Evolutionary conservation across 257 asterid species (phyloP).

Genomic region (Leptodermis oblonga): DNA sequence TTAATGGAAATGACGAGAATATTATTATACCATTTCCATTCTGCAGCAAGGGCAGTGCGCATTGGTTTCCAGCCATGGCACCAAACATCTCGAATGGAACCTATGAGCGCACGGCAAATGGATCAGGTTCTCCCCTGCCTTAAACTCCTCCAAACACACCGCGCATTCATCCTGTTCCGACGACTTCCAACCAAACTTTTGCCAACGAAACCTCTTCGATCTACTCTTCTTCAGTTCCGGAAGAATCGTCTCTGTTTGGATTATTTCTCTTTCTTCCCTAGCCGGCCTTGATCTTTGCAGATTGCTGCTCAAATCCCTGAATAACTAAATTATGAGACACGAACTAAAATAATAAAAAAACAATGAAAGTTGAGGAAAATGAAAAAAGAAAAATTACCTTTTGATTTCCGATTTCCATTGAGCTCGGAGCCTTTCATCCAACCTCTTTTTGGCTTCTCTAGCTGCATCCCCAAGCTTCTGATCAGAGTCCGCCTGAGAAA

Average conservation of each 20-base stretch:
- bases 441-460: slow-evolving; percentile 54
- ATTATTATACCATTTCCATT: slow-evolving; percentile 6
- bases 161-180: slow-evolving; percentile 63
- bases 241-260: slow-evolving; percentile 22
- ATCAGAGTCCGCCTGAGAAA: slow-evolving; percentile 23
- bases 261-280: slow-evolving; percentile 17
- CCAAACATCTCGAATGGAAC: slow-evolving; percentile 61
- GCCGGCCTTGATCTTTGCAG: slow-evolving; percentile 18
- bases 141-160: slow-evolving; percentile 64
- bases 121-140: slow-evolving; percentile 38
- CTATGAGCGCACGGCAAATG: slow-evolving; percentile 66
- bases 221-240: slow-evolving; percentile 36
- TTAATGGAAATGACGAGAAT: no score
- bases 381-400: slow-evolving; percentile 25
- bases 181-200: slow-evolving; percentile 50
- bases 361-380: not conserved
- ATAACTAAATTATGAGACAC: not conserved
- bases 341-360: no score
- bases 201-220: slow-evolving; percentile 51
- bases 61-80: slow-evolving; percentile 66
- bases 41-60: slow-evolving; percentile 78
- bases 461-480: slow-evolving; percentile 30
- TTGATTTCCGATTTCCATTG: slow-evolving; percentile 31
- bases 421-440: slow-evolving; percentile 50
- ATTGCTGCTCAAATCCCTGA: slow-evolving; percentile 14